Percentiles rank a stretch among this genome's conserved stretches.
These are phyloP conservation scores for Peniophora sp. DNA, from an alignment of 1,284 basidiomycete species.

Conservation along the genomic window DNA sequence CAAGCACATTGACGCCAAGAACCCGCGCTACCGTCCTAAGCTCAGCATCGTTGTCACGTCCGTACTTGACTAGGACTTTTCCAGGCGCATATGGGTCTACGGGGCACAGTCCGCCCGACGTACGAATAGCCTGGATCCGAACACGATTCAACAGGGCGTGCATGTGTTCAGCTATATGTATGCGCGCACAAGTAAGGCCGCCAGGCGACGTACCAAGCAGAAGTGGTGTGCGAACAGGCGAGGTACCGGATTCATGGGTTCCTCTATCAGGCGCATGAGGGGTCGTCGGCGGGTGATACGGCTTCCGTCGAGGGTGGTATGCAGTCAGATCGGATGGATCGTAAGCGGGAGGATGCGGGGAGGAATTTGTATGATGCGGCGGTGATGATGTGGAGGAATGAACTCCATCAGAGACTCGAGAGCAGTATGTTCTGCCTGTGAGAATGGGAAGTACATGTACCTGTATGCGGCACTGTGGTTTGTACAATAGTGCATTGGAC, in stretches of 20 bases:
- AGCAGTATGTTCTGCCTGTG: constrained; percentile 66
- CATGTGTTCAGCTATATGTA: constrained; percentile 61
- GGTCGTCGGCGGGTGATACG: constrained; percentile 10
- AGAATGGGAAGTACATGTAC: no score
- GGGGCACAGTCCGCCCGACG: constrained; percentile 59
- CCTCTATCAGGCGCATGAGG: constrained; percentile 22
- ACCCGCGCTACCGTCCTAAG: constrained; percentile 45
- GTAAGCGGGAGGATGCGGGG: constrained; percentile 32
- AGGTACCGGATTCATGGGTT: constrained; percentile 64
- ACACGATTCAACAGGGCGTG: constrained; percentile 62
- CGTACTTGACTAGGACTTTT: constrained; percentile 70
- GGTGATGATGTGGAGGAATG: constrained; percentile 48
- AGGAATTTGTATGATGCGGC: constrained; percentile 45
- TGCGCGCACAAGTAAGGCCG: constrained; percentile 69
- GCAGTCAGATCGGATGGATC: constrained; percentile 19
- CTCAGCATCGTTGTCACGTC: constrained; percentile 65
- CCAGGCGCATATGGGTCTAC: constrained; percentile 63
- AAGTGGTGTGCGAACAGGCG: constrained; percentile 69
- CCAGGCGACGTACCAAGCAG: constrained; percentile 74
- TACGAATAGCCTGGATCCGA: constrained; percentile 54
- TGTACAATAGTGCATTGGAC: no score
- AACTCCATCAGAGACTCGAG: constrained; percentile 49
- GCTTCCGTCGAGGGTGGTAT: background rate
- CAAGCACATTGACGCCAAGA: constrained; percentile 36
- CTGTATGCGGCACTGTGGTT: no score